Evolutionary conservation across 768 basidiomycete species (phyloP), one percentile per base, ranked within the genome.

Genomic region (Neoboletus subvelutipes): DNA sequence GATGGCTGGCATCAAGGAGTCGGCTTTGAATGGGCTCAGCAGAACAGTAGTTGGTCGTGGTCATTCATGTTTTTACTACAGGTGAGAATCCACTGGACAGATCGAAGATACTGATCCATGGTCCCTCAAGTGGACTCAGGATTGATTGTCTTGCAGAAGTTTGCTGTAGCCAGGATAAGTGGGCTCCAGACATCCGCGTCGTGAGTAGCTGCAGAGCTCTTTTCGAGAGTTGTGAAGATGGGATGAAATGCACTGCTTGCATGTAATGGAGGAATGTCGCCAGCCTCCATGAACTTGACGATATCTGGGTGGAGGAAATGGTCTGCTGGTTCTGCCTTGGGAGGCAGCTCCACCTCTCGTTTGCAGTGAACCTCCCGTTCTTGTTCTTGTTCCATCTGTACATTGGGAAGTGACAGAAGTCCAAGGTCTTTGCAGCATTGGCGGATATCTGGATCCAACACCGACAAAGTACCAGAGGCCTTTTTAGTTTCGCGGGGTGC

Each of bases 331-430:
- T 33, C 1, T 12, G 68, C 66, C 17, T 51, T 56, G 4, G 71
- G 64, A 12, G 77, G 73, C 15, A 75, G 64, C 57, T 78, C 65
- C 4, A 72, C 57, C 48, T 79, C 65, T 3, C 63, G 63, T 56
- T 80, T 78, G 37, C 75, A 75, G 1, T 57, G 61, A 2, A 80
- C 69, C 54, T 80, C 78, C 45, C 78, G 64, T 61, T 80, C 80
- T 50, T 77, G 77, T 47, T 79, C 77, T 54, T 81, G 78, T 22
- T 73, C 72, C 56, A 77, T 51, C 15, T 50, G 58, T 20, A 47
- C 55, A 29, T 63, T 53, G 1, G 55, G 61, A 13, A 51, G 31
- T 1, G 55, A 51, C 5, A 45, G 9, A 22, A 63, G n/a, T 0
- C 64, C 64, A 5, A 66, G 61, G 10, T 55, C 20, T 17, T 26